Percentiles rank a stretch among this genome's conserved stretches.
These are phyloP conservation scores for Saccharomycopsis sp. DNA, from an alignment of 805 yeast species.

Conservation along the genomic window DNA sequence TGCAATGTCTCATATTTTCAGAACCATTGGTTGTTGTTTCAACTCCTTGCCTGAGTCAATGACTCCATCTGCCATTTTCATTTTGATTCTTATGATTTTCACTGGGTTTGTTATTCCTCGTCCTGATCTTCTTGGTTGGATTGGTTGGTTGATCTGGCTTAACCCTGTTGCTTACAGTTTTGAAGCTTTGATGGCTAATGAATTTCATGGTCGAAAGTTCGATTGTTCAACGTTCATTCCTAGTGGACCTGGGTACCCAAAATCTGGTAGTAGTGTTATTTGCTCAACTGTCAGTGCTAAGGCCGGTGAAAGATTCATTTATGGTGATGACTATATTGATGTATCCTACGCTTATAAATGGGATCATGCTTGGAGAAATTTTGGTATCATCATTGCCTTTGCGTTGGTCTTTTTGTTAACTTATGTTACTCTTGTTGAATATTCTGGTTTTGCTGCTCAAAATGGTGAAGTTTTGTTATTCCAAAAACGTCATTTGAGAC, in stretches of 20 bases:
- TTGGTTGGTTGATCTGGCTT: constrained; percentile 35
- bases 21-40: constrained; percentile 31
- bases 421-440: constrained; percentile 29
- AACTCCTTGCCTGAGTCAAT: constrained; percentile 31
- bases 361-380: constrained; percentile 34
- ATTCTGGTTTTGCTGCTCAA: constrained; percentile 27
- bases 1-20: constrained; percentile 30
- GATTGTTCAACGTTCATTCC: constrained; percentile 42
- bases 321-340: constrained; percentile 41
- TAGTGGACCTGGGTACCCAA: constrained; percentile 42
- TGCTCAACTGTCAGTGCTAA: constrained; percentile 46
- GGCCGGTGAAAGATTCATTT: constrained; percentile 34
- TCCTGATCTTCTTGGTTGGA: constrained; percentile 36
- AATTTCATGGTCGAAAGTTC: constrained; percentile 45
- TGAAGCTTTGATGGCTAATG: constrained; percentile 47
- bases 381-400: constrained; percentile 36
- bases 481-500: constrained; percentile 36
- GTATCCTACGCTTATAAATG: constrained; percentile 27
- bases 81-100: constrained; percentile 29
- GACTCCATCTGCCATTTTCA: constrained; percentile 34
- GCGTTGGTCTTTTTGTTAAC: constrained; percentile 27
- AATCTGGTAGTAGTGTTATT: constrained; percentile 29
- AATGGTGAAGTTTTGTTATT: constrained; percentile 33
- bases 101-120: constrained; percentile 37
- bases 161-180: constrained; percentile 40